Conservation (phyloP, 2,329 filamentous ascomycete genomes). For the Epichloe aotearoae region DNA sequence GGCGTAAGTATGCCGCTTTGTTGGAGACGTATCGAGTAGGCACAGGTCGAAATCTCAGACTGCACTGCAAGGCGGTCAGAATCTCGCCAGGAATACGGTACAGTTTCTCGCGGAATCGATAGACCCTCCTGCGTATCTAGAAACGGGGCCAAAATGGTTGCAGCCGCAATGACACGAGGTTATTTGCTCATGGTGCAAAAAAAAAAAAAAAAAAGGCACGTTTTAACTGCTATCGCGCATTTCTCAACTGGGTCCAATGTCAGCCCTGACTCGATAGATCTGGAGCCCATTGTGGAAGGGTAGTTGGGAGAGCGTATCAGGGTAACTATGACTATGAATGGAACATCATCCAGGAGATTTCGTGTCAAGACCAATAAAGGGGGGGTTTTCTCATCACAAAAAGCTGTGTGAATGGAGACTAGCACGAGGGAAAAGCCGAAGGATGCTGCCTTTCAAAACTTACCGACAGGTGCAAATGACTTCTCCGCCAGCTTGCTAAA, state of each 20-base stretch:
- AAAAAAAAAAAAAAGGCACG: too few relatives aligned
- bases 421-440: too few relatives aligned
- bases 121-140: too few relatives aligned
- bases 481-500: background rate
- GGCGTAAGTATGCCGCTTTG: too few relatives aligned
- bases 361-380: slow-evolving; percentile 21
- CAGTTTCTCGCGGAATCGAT: too few relatives aligned
- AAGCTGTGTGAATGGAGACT: background rate
- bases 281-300: background rate
- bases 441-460: background rate
- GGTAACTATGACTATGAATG: slow-evolving; percentile 18
- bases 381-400: slow-evolving; percentile 3
- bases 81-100: too few relatives aligned
- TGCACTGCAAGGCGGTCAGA: too few relatives aligned
- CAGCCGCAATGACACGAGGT: too few relatives aligned
- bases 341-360: slow-evolving; percentile 19
- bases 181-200: too few relatives aligned
- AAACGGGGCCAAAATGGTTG: too few relatives aligned
- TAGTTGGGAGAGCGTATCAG: slow-evolving; percentile 11
- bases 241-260: background rate
- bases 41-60: too few relatives aligned
- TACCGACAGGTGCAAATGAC: background rate
- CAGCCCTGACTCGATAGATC: background rate
- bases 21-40: too few relatives aligned
- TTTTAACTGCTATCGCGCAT: background rate